Percentiles rank a stretch among this genome's conserved stretches.
These are phyloP conservation scores for Entrophospora sp. DNA, from an alignment of 192 early-diverging fungal genomes.

Conservation along the genomic window DNA sequence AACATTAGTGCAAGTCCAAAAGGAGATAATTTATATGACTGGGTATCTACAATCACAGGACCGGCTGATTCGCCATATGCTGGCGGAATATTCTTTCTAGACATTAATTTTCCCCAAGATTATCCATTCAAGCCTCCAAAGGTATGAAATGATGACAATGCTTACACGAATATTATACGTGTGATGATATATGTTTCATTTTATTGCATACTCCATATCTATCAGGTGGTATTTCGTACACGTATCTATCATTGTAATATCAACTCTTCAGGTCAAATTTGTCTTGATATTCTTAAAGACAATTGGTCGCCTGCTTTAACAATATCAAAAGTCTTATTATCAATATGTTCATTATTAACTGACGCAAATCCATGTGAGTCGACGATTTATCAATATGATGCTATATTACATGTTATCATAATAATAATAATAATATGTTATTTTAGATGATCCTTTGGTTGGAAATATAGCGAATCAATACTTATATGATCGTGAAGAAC, in stretches of 20 bases:
- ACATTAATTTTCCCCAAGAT: slow-evolving; percentile 82
- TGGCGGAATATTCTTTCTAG: slow-evolving; percentile 85
- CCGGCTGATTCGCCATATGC: slow-evolving; percentile 83
- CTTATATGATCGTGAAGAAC: slow-evolving; percentile 70
- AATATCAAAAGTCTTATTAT: slow-evolving; percentile 90
- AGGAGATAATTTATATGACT: slow-evolving; percentile 91
- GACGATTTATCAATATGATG: neutral
- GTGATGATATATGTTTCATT: no score
- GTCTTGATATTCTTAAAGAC: no score
- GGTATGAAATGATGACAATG: no score
- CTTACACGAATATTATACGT: no score
- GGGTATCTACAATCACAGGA: slow-evolving; percentile 91
- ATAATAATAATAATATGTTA: no score
- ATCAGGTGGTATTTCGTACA: slow-evolving; percentile 80
- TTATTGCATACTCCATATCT: no score
- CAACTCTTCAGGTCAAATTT: no score
- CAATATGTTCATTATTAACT: slow-evolving; percentile 84
- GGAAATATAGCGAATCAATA: slow-evolving; percentile 87
- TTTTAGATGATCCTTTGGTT: slow-evolving; percentile 85
- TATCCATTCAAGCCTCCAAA: slow-evolving; percentile 98
- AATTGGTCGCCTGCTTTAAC: no score
- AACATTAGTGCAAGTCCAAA: slow-evolving; percentile 77
- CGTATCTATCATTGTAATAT: slow-evolving; percentile 97
- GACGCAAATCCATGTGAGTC: slow-evolving; percentile 84
- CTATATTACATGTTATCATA: neutral